phyloP scores from a whole-genome alignment of 2,329 filamentous ascomycete genomes.

The Aphanocladium album region DNA sequence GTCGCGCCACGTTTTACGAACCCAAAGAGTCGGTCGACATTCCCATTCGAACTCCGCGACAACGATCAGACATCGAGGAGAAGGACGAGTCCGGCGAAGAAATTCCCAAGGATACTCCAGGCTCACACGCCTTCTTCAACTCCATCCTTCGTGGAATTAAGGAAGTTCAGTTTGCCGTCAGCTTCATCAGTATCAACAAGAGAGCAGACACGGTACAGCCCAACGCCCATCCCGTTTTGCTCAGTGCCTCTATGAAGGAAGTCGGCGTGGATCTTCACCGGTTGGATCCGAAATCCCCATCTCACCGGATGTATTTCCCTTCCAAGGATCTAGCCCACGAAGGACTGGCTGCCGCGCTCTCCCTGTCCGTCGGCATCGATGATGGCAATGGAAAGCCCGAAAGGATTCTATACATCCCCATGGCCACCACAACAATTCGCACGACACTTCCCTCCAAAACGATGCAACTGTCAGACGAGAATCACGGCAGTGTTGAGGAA shows the following conservation, averaged over 20 bases:
- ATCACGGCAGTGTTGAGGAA: conserved; percentile 64
- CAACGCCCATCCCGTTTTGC: conserved; percentile 63
- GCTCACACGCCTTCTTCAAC: conserved; percentile 87
- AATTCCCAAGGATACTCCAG: conserved; percentile 73
- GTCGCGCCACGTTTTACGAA: conserved; percentile 30
- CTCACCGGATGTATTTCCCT: conserved; percentile 97
- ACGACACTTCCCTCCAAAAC: conserved; percentile 95
- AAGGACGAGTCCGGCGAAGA: conserved; percentile 58
- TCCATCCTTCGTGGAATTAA: conserved; percentile 90
- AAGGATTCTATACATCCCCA: conserved; percentile 86
- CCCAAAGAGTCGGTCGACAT: conserved; percentile 50
- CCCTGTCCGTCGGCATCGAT: conserved; percentile 85
- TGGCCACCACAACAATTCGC: conserved; percentile 92
- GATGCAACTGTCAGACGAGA: conserved; percentile 69
- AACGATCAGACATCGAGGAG: conserved; percentile 56
- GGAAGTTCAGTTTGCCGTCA: conserved; percentile 92
- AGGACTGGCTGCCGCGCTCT: conserved; percentile 84
- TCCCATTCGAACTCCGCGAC: conserved; percentile 66
- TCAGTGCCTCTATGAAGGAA: conserved; percentile 94
- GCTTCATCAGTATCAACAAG: conserved; percentile 83
- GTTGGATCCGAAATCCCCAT: conserved; percentile 85
- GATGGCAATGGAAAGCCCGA: conserved; percentile 84
- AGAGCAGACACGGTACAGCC: conserved; percentile 65
- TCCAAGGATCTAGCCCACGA: conserved; percentile 91
- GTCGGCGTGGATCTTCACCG: conserved; percentile 89